Evolutionary conservation across 164 flowering plant genomes (phyloP).

Genomic region (Tetracentron sinense): DNA sequence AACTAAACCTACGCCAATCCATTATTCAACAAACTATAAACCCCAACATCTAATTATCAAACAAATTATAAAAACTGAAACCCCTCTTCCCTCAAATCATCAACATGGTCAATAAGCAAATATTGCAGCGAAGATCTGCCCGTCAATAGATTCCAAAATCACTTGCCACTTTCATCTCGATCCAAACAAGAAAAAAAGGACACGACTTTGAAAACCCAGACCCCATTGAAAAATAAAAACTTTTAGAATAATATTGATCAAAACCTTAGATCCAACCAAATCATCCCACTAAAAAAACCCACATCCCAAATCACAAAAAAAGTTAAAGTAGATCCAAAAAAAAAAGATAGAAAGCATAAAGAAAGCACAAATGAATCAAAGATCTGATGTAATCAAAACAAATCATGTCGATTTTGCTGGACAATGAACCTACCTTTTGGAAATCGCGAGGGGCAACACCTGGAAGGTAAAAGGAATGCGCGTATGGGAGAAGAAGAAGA

Average conservation of each 20-base stretch:
- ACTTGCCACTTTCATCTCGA: not conserved
- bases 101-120: not conserved
- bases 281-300: not conserved
- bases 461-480: conserved; percentile 44
- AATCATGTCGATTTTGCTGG: not conserved
- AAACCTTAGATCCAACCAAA: conserved; percentile 11
- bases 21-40: not conserved
- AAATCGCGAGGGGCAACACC: conserved; percentile 61
- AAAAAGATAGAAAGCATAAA: not conserved
- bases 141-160: not conserved
- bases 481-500: conserved; percentile 15
- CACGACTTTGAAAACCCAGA: not conserved
- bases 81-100: not conserved
- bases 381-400: not conserved
- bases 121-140: not conserved
- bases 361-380: not conserved
- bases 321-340: not conserved
- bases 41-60: too few species aligned
- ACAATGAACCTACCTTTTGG: conserved; percentile 22
- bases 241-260: not conserved
- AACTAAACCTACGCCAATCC: not conserved
- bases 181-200: not conserved
- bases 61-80: not conserved
- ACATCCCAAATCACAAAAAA: not conserved
- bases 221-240: conserved; percentile 5